These are phyloP conservation scores for Fistulinella prunicolor DNA, from an alignment of 768 basidiomycete genomes.

Conservation along the genomic window DNA sequence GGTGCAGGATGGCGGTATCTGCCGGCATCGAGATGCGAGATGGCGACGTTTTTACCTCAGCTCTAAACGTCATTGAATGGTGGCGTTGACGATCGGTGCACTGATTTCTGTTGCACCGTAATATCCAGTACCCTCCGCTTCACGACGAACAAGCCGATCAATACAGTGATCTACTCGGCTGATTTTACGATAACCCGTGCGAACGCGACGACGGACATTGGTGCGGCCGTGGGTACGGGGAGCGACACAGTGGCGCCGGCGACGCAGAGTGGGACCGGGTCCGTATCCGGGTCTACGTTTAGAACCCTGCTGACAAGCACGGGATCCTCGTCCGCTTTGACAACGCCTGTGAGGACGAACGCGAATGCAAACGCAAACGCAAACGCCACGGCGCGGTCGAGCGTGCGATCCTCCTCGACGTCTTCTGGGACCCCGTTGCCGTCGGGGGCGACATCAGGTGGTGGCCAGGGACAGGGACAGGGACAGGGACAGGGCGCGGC, in stretches of 20 bases:
- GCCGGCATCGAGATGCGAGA: conserved; percentile 7
- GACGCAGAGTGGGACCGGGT: conserved; percentile 5
- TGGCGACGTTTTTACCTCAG: neutral
- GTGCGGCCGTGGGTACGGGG: neutral
- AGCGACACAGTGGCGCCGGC: conserved; percentile 2
- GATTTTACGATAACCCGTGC: conserved; percentile 43
- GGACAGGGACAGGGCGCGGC: conserved; percentile 7
- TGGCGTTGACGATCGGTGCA: too few species aligned
- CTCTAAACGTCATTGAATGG: too few species aligned
- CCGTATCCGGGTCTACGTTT: conserved; percentile 4
- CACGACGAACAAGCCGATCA: conserved; percentile 21
- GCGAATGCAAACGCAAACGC: too few species aligned
- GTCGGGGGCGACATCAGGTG: conserved; percentile 8
- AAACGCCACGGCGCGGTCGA: too few species aligned
- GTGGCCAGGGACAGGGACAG: conserved; percentile 1
- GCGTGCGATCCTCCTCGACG: too few species aligned
- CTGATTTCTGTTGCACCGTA: too few species aligned
- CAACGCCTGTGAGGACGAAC: too few species aligned
- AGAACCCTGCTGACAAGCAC: conserved; percentile 1
- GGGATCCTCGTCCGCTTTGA: conserved; percentile 3
- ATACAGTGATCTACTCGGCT: conserved; percentile 45
- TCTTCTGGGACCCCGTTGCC: conserved; percentile 8
- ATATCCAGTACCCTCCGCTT: conserved; percentile 32
- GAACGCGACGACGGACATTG: conserved; percentile 9
- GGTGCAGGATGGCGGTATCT: too few species aligned